phyloP scores from a whole-genome alignment of 1,139 yeast genomes.

The Kodamaea ohmeri region DNA sequence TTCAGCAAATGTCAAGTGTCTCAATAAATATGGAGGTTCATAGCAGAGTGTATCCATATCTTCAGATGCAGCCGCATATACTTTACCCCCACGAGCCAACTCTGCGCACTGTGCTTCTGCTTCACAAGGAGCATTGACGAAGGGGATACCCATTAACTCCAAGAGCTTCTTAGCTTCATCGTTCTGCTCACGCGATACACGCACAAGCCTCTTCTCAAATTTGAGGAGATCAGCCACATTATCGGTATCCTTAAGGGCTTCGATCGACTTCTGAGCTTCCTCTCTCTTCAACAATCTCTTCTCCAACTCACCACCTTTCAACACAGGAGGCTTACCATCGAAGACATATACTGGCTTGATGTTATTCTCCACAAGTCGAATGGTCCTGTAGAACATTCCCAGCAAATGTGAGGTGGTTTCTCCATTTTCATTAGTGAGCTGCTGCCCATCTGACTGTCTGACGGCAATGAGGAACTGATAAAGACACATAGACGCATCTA shows the following conservation, averaged over 20 bases:
- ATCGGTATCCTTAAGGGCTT: slow-evolving; percentile 74
- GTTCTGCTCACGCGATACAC: slow-evolving; percentile 85
- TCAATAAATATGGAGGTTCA: slow-evolving; percentile 73
- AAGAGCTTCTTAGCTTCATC: slow-evolving; percentile 86
- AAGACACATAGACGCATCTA: slow-evolving; percentile 85
- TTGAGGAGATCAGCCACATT: slow-evolving; percentile 72
- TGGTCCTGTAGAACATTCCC: slow-evolving; percentile 93
- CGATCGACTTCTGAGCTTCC: slow-evolving; percentile 75
- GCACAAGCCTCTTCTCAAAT: slow-evolving; percentile 82
- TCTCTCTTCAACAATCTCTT: slow-evolving; percentile 79
- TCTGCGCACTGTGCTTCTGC: slow-evolving; percentile 99
- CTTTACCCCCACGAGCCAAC: slow-evolving; percentile 81
- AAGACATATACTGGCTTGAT: slow-evolving; percentile 95
- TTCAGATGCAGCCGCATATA: slow-evolving; percentile 96
- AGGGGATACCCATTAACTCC: slow-evolving; percentile 92
- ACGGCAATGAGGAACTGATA: slow-evolving; percentile 95
- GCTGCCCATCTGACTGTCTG: slow-evolving; percentile 95
- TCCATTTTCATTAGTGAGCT: slow-evolving; percentile 81
- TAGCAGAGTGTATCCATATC: slow-evolving; percentile 98
- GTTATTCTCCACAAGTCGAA: slow-evolving; percentile 84
- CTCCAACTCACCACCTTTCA: slow-evolving; percentile 90
- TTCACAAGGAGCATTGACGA: slow-evolving; percentile 91
- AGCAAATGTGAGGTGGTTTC: slow-evolving; percentile 93
- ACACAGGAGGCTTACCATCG: slow-evolving; percentile 92
- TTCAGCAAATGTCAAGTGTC: slow-evolving; percentile 92